These are phyloP conservation scores for Teratosphaeriaceae sp. DNA, from an alignment of 2,329 filamentous ascomycete species.

Conservation along the genomic window DNA sequence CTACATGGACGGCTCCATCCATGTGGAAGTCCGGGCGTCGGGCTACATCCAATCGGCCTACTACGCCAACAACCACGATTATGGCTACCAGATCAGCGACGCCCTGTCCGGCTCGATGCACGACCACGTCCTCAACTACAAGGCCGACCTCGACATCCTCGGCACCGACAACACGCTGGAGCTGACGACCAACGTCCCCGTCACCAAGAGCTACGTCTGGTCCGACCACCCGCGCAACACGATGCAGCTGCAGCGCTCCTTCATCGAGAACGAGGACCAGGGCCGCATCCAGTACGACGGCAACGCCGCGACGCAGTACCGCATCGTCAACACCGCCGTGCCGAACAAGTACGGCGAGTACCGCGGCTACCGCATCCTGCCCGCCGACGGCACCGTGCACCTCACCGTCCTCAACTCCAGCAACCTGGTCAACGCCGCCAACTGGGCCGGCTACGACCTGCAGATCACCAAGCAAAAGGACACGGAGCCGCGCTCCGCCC, in stretches of 20 bases:
- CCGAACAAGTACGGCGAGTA: constrained; percentile 47
- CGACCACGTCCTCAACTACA: constrained; percentile 51
- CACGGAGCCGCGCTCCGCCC: constrained; percentile 34
- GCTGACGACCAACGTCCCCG: constrained; percentile 27
- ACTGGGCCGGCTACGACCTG: constrained; percentile 34
- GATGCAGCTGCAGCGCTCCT: constrained; percentile 43
- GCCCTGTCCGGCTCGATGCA: constrained; percentile 46
- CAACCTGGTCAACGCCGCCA: constrained; percentile 23
- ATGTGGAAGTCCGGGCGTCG: constrained; percentile 45
- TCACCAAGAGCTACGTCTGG: constrained; percentile 41
- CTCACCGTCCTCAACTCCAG: constrained; percentile 23
- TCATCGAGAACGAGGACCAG: constrained; percentile 32
- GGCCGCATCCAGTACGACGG: constrained; percentile 40
- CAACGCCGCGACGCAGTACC: constrained; percentile 43
- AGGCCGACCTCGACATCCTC: constrained; percentile 48
- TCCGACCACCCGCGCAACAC: constrained; percentile 44
- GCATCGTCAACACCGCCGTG: constrained; percentile 46
- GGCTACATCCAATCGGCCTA: constrained; percentile 49
- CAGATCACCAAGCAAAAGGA: constrained; percentile 41
- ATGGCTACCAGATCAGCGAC: constrained; percentile 47
- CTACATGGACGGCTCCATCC: constrained; percentile 45
- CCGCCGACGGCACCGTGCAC: constrained; percentile 21
- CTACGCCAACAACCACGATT: constrained; percentile 40
- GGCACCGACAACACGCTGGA: constrained; percentile 40
- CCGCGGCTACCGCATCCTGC: constrained; percentile 47